These are phyloP conservation scores for Leccinum subgranulosum DNA, from an alignment of 768 basidiomycete genomes.

Conservation along the genomic window DNA sequence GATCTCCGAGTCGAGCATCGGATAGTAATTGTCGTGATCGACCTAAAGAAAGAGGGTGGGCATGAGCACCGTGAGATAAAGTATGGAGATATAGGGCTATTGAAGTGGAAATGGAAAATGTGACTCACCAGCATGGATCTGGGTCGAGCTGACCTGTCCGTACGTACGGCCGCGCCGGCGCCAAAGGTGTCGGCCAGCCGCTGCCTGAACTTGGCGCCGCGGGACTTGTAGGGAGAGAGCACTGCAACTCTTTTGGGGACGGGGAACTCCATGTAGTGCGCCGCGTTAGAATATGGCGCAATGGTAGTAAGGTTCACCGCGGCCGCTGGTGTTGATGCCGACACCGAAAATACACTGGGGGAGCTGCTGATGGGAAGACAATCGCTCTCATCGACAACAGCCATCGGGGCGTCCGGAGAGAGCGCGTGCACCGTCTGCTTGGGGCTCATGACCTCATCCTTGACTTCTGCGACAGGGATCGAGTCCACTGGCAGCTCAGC, in stretches of 20 bases:
- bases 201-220: slow-evolving; percentile 18
- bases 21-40: slow-evolving; percentile 6
- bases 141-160: slow-evolving; percentile 20
- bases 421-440: background rate
- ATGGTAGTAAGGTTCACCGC: background rate
- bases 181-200: slow-evolving; percentile 20
- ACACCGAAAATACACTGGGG: background rate
- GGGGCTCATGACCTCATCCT: background rate
- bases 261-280: background rate
- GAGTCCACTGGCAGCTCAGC: slow-evolving; percentile 4
- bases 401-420: background rate
- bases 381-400: background rate
- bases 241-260: background rate
- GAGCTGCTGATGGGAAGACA: background rate
- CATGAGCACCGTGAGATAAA: background rate
- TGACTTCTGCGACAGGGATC: background rate
- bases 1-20: slow-evolving; percentile 2
- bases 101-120: background rate
- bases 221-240: slow-evolving; percentile 17
- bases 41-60: slow-evolving; percentile 4
- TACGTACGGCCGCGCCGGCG: slow-evolving; percentile 17
- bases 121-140: background rate
- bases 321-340: background rate
- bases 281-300: background rate
- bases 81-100: background rate